Conservation (phyloP, 805 yeast genomes). For the Candida glaebosa region DNA sequence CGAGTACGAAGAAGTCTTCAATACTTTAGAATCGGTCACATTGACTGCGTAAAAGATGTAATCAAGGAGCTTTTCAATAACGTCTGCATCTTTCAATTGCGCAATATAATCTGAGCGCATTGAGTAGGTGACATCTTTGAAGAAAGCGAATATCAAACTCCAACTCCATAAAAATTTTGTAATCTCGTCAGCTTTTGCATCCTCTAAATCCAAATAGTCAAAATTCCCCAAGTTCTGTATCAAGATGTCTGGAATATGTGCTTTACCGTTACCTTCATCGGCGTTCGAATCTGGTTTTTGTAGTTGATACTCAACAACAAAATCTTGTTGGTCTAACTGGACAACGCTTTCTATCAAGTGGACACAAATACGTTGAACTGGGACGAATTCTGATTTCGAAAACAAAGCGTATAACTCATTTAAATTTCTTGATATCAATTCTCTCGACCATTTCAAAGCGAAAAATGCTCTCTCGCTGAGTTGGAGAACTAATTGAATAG, state of each 20-base stretch:
- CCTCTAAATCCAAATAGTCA: constrained; percentile 16
- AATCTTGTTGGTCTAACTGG: constrained; percentile 49
- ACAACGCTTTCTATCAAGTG: constrained; percentile 39
- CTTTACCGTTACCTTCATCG: constrained; percentile 10
- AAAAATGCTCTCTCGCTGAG: constrained; percentile 26
- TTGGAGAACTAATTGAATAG: constrained; percentile 30
- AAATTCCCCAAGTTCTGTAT: not conserved
- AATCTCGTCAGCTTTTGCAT: constrained; percentile 12
- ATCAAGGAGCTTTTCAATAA: constrained; percentile 49
- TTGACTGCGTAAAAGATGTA: constrained; percentile 55
- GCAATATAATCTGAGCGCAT: constrained; percentile 58
- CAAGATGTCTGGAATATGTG: not conserved
- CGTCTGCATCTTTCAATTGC: constrained; percentile 46
- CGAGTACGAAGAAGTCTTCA: constrained; percentile 9
- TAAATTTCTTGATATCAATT: constrained; percentile 4
- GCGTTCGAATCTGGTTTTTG: constrained; percentile 35
- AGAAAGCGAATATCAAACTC: constrained; percentile 58
- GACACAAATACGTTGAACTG: constrained; percentile 43
- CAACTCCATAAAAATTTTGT: constrained; percentile 62
- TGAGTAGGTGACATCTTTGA: constrained; percentile 61
- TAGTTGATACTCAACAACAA: constrained; percentile 61
- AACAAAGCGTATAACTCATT: constrained; percentile 23
- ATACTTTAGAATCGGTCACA: constrained; percentile 10
- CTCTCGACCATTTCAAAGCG: constrained; percentile 8
- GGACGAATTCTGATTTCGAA: constrained; percentile 12